Base-by-base conservation (phyloP, 805 yeast species). In the Ogataea wickerhamii region DNA sequence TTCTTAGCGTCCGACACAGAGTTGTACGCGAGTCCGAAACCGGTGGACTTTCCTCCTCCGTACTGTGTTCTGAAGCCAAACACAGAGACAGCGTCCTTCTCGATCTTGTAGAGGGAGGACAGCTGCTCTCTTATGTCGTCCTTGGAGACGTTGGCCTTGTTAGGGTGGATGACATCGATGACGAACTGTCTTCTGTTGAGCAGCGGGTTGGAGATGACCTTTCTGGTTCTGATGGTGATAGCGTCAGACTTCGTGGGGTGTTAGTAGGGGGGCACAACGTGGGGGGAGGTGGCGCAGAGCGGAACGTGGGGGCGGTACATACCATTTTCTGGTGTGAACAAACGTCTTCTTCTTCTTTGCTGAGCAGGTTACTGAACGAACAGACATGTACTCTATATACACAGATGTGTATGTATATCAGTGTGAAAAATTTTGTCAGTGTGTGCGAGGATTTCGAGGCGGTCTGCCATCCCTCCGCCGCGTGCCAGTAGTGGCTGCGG, bases 31-130 rank as follows among this genome's bases (percentile, higher is more conserved):
- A 93, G 80, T 75, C 98, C 99, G 76, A 93, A 93, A 71, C 99
- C 99, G 56, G 96, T 83, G 56, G 98, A 87, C 76, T 87, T 91
- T 68, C 97, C 96, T 75, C 99, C 99, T 87, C 99, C 99, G 74
- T 78, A 93, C 75, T 87, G 94, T 64, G 98, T 93, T 82, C 95
- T 86, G 95, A 93, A 87, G 71, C 98, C 98, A 68, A 93, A 93
- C 61, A 91, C 98, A 55, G 98, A 89, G 50, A 76, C 77, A 55
- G 79, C 74, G 60, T 76, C 82, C 66, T 76, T 76, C 63, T 76
- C 82, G 59, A 78, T 71, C 71, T 76, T 76, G 79, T 76, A 76
- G 56, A 74, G 66, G 58, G 73, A 73, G 57, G 82, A 66, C 61
- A 76, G 73, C 52, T 61, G 65, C 51, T 61, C 98, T 71, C 98